Percentiles rank a stretch among this genome's conserved stretches.
Evolutionary conservation across 805 yeast species (phyloP).

Genomic region (Brettanomyces naardenensis): DNA sequence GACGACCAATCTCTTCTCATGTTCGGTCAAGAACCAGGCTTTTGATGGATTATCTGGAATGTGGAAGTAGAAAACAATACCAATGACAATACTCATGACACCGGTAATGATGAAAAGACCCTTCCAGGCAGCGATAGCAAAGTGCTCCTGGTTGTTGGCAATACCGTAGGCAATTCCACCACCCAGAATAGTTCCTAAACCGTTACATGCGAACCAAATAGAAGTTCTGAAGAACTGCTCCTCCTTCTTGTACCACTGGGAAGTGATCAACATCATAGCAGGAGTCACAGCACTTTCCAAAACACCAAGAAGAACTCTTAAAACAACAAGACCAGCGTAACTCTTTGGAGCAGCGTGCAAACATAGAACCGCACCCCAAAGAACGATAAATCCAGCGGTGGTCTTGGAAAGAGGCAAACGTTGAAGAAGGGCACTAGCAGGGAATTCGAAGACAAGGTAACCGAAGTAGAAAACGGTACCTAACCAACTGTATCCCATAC

Average conservation of each 20-base stretch:
- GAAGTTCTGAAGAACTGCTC: constrained; percentile 26
- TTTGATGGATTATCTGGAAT: constrained; percentile 27
- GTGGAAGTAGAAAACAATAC: constrained; percentile 21
- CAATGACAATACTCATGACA: constrained; percentile 25
- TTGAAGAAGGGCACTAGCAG: constrained; percentile 36
- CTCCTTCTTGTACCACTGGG: constrained; percentile 25
- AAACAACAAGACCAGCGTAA: constrained; percentile 37
- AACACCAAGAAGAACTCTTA: constrained; percentile 44
- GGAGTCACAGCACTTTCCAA: constrained; percentile 30
- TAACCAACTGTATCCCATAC: constrained; percentile 26
- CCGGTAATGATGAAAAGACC: constrained; percentile 28
- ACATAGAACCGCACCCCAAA: constrained; percentile 43
- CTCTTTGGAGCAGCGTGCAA: constrained; percentile 38
- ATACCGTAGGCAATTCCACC: constrained; percentile 27
- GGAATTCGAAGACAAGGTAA: constrained; percentile 48
- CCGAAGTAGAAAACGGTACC: constrained; percentile 29
- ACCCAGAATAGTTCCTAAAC: constrained; percentile 24
- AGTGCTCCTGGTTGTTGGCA: constrained; percentile 18
- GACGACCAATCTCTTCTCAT: constrained; percentile 28
- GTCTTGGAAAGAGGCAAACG: constrained; percentile 40
- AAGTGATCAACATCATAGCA: constrained; percentile 26
- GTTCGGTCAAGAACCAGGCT: constrained; percentile 28
- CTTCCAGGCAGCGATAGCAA: constrained; percentile 23
- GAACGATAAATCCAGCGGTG: constrained; percentile 10
- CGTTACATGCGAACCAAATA: constrained; percentile 24